Evolutionary conservation across 805 yeast genomes (phyloP).

Genomic region (Starmerella bombi): DNA sequence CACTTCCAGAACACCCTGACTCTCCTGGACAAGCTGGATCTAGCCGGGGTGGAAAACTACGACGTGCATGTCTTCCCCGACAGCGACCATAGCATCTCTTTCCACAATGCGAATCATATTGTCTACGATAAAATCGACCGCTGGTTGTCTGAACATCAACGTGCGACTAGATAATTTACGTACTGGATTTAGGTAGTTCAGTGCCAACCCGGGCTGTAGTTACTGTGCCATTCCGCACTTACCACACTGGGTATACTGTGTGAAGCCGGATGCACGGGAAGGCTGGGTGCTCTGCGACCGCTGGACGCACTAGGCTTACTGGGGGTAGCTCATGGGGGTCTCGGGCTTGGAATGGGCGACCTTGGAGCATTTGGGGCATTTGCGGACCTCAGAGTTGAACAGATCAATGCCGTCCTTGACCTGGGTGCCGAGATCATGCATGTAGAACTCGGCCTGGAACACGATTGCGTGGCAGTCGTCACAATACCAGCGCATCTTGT

Average conservation of each 20-base stretch:
- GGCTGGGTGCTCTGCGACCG: no score
- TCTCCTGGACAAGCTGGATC: conserved; percentile 60
- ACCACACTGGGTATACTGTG: no score
- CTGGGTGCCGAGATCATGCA: conserved; percentile 77
- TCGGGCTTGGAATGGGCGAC: conserved; percentile 20
- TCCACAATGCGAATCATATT: conserved; percentile 65
- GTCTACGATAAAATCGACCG: conserved; percentile 55
- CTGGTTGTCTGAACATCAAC: conserved; percentile 47
- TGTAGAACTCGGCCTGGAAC: conserved; percentile 57
- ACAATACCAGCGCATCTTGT: conserved; percentile 82
- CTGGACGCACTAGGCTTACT: no score
- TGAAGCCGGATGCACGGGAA: no score
- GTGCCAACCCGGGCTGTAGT: no score
- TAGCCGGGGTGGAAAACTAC: conserved; percentile 69
- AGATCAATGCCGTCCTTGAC: conserved; percentile 66
- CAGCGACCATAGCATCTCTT: conserved; percentile 70
- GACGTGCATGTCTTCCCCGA: conserved; percentile 89
- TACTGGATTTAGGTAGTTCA: no score
- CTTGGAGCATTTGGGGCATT: conserved; percentile 65
- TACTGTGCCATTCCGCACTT: no score
- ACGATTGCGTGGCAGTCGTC: conserved; percentile 49
- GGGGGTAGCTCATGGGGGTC: conserved; percentile 16
- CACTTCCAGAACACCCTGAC: conserved; percentile 82
- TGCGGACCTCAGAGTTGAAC: conserved; percentile 52
- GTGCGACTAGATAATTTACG: no score